Evolutionary conservation across 208 protist genomes (phyloP), one percentile per base, ranked within the genome.

Genomic region (Acanthamoeba sp.): DNA sequence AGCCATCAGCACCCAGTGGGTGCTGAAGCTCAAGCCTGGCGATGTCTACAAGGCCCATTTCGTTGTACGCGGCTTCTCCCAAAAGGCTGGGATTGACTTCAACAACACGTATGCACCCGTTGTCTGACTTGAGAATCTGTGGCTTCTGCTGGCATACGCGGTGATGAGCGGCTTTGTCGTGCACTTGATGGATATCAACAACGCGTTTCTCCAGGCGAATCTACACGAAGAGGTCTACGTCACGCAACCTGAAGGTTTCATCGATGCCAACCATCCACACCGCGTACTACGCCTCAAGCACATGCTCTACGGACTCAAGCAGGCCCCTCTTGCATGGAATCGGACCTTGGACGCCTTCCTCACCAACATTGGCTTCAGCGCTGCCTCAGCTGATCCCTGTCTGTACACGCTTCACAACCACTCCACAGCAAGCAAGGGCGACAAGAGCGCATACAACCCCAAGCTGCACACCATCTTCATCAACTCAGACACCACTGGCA

Each of bases 191-290:
- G 64, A 93, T 57, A 38, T 93, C 34, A 24, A 84, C 45, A 66
- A 34, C 36, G 64, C 89, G 0, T 93, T 93, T 59, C 71, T 93
- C n/a, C 45, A 93, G 34, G 89, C 50, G 12, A 38, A 57, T 38
- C 89, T 93, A 50, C 36, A 80, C n/a, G n/a, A n/a, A n/a, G n/a
- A n/a, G n/a, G n/a, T n/a, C n/a, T n/a, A n/a, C n/a, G n/a, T n/a
- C n/a, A 52, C 32, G 9, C 89, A 93, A 59, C 64, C 52, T 93
- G 52, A 93, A 82, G 64, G 89, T n/a, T 93, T 93, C 48, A 29
- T 82, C 2, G 36, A 48, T 38, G 0, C 16, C 5, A 24, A 64
- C 12, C 48, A 82, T 59, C 89, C 64, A 32, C 18, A 93, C 89
- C 38, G 45, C n/a, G 71, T 93, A 22, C 76, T 64, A 27, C 36